A percentile compares a stretch with the other conserved stretches of the same genome.
Evolutionary conservation across 2,329 filamentous ascomycete species (phyloP).

Genomic region (Xylaria sp.): DNA sequence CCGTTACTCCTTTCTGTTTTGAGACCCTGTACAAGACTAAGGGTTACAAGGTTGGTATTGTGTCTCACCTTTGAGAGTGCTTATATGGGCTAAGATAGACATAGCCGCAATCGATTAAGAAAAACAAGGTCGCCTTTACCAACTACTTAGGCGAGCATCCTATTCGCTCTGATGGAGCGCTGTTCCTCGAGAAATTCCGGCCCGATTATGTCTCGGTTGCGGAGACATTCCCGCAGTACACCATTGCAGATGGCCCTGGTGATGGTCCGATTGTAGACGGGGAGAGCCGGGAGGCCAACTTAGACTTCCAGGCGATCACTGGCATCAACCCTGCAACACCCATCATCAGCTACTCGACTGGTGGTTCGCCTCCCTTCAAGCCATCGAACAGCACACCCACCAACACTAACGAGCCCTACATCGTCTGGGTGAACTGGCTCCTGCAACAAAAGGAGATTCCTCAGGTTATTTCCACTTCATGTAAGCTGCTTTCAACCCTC

Average conservation of each 20-base stretch:
- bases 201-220: constrained; percentile 44
- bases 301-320: constrained; percentile 42
- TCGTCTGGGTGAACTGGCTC: constrained; percentile 59
- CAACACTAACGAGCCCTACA: constrained; percentile 60
- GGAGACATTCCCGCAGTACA: constrained; percentile 42
- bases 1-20: constrained; percentile 59
- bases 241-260: constrained; percentile 43
- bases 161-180: constrained; percentile 51
- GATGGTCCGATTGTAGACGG: constrained; percentile 33
- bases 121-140: constrained; percentile 52
- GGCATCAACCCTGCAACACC: constrained; percentile 41
- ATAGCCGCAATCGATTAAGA: constrained; percentile 45
- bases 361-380: constrained; percentile 42
- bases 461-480: constrained; percentile 63
- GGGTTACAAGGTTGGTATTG: constrained; percentile 48
- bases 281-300: constrained; percentile 40
- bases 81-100: neutral
- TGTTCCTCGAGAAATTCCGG: constrained; percentile 46
- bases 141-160: constrained; percentile 54
- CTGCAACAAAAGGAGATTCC: constrained; percentile 54
- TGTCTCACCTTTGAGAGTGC: neutral
- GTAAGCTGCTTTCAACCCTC: too few relatives aligned
- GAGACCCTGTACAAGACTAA: constrained; percentile 60
- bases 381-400: constrained; percentile 33
- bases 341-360: constrained; percentile 42